Evolutionary conservation across 345 rosid species (phyloP), one percentile per base, ranked within the genome.

Genomic region (Fremontodendron californicum): DNA sequence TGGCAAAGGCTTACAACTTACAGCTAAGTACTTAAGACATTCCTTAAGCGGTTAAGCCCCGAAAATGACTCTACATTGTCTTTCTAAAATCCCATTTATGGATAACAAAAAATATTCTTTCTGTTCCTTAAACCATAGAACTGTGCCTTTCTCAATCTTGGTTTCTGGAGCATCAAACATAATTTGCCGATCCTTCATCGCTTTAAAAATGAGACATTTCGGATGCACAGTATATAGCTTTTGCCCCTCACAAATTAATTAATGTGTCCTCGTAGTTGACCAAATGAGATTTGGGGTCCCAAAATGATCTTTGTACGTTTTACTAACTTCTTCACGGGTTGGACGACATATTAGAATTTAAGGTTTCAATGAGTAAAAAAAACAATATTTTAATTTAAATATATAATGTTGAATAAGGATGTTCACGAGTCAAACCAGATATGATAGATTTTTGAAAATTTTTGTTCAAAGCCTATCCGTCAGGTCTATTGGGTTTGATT

Each of bases 21-120:
- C 78, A 37, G 51, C 70, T 4, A 58, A 57, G 9, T 60, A 11
- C 64, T 27, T 27, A 60, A 60, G 8, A 60, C 33, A 25, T 9
- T 13, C 33, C 40, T n/a, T n/a, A n/a, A n/a, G n/a, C n/a, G n/a
- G n/a, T 21, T 35, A 10, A 73, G 45, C 19, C 54, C 58, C 7
- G 79, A 76, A 80, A 76, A 49, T 43, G 74, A 80, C 74, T 31
- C 39, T 9, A 31, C 77, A 19, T 71, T 60, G 45, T 46, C 77
- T 67, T n/a, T n/a, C n/a, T n/a, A n/a, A n/a, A n/a, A n/a, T n/a
- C n/a, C n/a, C n/a, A n/a, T n/a, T n/a, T n/a, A 27, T 31, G 69
- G 58, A 70, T 58, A 10, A 58, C n/a, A 25, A 46, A 57, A 72
- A 74, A 37, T 60, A 71, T 72, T 76, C 80, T 46, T 12, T 76